phyloP scores from a whole-genome alignment of 331 rosid species.

The Erythrophleum ivorense region DNA sequence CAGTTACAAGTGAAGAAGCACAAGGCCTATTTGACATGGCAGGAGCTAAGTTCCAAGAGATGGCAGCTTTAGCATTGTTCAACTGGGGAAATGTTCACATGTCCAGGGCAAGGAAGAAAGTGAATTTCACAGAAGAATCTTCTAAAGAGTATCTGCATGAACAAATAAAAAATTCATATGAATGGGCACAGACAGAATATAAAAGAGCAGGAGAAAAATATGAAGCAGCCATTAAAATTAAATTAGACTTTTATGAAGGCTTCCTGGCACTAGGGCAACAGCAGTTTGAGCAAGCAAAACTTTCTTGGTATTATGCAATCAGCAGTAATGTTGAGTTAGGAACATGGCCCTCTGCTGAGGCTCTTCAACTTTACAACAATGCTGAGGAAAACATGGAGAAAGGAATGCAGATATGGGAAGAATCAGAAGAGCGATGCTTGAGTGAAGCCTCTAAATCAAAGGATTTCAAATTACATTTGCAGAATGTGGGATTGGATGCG shows the following conservation, averaged over 20 bases:
- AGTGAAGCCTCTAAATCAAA: slow-evolving; percentile 47
- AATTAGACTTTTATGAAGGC: slow-evolving; percentile 87
- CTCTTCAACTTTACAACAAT: slow-evolving; percentile 67
- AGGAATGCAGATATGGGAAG: slow-evolving; percentile 81
- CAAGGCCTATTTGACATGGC: slow-evolving; percentile 76
- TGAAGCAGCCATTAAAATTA: slow-evolving; percentile 67
- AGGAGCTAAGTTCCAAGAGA: slow-evolving; percentile 82
- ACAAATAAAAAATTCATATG: slow-evolving; percentile 62
- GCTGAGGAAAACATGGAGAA: slow-evolving; percentile 86
- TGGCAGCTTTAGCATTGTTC: slow-evolving; percentile 91
- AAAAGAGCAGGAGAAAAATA: slow-evolving; percentile 71
- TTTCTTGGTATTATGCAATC: slow-evolving; percentile 77
- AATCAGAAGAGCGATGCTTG: slow-evolving; percentile 51
- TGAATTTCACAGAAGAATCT: slow-evolving; percentile 59
- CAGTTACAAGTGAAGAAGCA: slow-evolving; percentile 82
- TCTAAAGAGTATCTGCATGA: slow-evolving; percentile 52
- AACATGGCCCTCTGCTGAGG: slow-evolving; percentile 62
- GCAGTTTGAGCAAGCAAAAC: slow-evolving; percentile 83
- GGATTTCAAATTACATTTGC: slow-evolving; percentile 49
- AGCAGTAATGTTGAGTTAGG: slow-evolving; percentile 58
- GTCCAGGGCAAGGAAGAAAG: slow-evolving; percentile 83
- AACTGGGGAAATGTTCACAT: slow-evolving; percentile 95
- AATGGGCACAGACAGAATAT: slow-evolving; percentile 75
- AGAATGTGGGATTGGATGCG: slow-evolving; percentile 57
- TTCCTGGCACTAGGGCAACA: slow-evolving; percentile 77